phyloP scores from a whole-genome alignment of 202 grass and related monocot genomes.

The Setaria italica region DNA sequence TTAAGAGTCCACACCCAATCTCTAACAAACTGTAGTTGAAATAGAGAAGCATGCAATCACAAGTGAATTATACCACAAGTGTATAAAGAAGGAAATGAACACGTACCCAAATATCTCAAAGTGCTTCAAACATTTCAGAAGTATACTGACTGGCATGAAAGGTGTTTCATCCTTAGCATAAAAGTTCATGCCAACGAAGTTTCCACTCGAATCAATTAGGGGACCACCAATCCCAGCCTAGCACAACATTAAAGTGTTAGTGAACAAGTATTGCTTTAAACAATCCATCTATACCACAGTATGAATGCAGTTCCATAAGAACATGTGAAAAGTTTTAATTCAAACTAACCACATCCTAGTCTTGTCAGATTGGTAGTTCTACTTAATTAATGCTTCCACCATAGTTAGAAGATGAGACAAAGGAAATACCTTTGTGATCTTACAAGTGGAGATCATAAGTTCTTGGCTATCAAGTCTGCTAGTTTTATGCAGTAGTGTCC shows the following conservation, averaged over 20 bases:
- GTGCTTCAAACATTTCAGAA: constrained; percentile 8
- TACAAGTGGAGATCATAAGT: constrained; percentile 10
- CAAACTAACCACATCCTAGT: not conserved
- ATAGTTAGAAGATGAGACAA: not conserved
- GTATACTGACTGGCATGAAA: constrained; percentile 20
- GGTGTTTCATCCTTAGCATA: constrained; percentile 29
- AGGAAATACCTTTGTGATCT: constrained; percentile 37
- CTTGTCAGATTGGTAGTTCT: not conserved
- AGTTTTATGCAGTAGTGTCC: not conserved
- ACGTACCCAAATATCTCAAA: constrained; percentile 6
- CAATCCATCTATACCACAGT: not conserved
- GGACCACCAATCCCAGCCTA: constrained; percentile 36
- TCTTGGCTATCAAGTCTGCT: constrained; percentile 11
- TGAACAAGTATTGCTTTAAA: constrained; percentile 10
- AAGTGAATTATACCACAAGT: constrained; percentile 4
- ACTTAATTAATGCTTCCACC: not conserved
- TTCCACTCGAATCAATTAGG: not conserved
- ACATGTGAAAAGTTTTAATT: not conserved
- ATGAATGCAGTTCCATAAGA: not conserved
- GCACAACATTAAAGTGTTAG: not conserved
- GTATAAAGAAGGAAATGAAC: not conserved
- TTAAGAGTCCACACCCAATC: no score
- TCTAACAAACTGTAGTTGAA: no score
- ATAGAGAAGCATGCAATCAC: not conserved
- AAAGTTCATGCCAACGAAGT: constrained; percentile 32